A percentile compares a stretch with the other conserved stretches of the same genome.
Conservation (phyloP, 371 early-diverging fungal genomes). For the Actinomortierella wolfii region DNA sequence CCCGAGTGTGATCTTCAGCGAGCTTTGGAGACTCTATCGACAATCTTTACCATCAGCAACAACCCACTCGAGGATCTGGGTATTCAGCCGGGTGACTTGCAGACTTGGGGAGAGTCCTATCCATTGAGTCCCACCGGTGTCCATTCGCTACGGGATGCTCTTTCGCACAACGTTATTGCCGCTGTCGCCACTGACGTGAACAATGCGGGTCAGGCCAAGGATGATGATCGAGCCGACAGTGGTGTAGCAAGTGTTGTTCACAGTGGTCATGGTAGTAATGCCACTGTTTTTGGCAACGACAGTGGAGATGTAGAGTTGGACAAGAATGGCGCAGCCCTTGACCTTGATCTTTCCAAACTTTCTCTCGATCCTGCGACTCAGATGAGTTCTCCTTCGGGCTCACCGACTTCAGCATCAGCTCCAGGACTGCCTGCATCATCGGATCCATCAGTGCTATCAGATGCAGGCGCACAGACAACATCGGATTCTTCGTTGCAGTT, state of each 20-base stretch:
- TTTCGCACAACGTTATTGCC: slow-evolving; percentile 2
- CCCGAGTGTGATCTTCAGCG: slow-evolving; percentile 22
- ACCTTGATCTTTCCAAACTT: slow-evolving; percentile 3
- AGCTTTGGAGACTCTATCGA: slow-evolving; percentile 17
- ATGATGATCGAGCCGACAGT: slow-evolving; percentile 11
- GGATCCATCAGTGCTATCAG: too few relatives aligned
- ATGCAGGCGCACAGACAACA: too few relatives aligned
- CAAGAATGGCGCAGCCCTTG: too few relatives aligned
- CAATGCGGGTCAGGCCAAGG: too few relatives aligned
- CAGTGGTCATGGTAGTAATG: slow-evolving; percentile 1
- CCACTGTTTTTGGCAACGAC: too few relatives aligned
- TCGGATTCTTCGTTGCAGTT: too few relatives aligned
- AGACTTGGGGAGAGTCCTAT: slow-evolving; percentile 23
- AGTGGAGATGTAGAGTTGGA: too few relatives aligned
- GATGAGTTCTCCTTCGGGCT: neutral
- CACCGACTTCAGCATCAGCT: neutral
- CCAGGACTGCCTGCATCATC: too few relatives aligned
- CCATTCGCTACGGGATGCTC: slow-evolving; percentile 24
- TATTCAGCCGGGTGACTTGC: slow-evolving; percentile 12
- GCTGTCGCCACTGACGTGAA: neutral
- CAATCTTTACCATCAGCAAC: slow-evolving; percentile 21
- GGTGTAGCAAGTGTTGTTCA: slow-evolving; percentile 6
- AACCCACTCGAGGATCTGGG: slow-evolving; percentile 29
- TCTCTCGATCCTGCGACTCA: slow-evolving; percentile 13
- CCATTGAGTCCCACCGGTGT: slow-evolving; percentile 17